phyloP scores from a whole-genome alignment of 106 monocot species.

The Dioscorea dumetorum region DNA sequence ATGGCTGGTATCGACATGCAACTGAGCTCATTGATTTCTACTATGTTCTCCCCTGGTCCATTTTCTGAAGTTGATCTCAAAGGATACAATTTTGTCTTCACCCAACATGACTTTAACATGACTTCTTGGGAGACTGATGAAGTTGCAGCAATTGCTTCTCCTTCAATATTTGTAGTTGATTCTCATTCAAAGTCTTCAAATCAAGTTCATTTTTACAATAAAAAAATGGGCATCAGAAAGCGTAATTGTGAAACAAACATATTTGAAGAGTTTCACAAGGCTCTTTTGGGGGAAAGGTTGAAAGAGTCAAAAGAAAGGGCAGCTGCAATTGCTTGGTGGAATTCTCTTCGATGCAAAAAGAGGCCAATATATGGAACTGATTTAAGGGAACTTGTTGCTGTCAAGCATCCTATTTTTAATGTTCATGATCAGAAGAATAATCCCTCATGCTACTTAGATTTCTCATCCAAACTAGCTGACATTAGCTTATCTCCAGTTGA shows the following conservation, averaged over 20 bases:
- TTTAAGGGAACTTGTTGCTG: constrained; percentile 56
- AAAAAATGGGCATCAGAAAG: constrained; percentile 20
- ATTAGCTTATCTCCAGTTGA: constrained; percentile 70
- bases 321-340: constrained; percentile 88
- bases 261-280: constrained; percentile 82
- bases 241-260: constrained; percentile 43
- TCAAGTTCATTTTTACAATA: constrained; percentile 2
- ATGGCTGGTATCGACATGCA: constrained; percentile 84
- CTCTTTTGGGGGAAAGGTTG: constrained; percentile 67
- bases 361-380: constrained; percentile 83
- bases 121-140: constrained; percentile 82
- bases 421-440: constrained; percentile 67
- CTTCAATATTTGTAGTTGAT: constrained; percentile 6
- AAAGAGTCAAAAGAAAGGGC: constrained; percentile 67
- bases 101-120: constrained; percentile 68
- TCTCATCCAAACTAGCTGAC: constrained; percentile 77
- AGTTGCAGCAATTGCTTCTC: constrained; percentile 31
- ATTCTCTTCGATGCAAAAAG: constrained; percentile 62
- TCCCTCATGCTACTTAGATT: constrained; percentile 71
- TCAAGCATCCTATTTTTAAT: constrained; percentile 69
- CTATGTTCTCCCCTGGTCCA: constrained; percentile 37
- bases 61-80: constrained; percentile 69
- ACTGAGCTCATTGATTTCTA: constrained; percentile 63
- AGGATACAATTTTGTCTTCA: constrained; percentile 70
- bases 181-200: constrained; percentile 6